Evolutionary conservation across 2,329 filamentous ascomycete genomes (phyloP).

Genomic region (Talaromyces sp.): DNA sequence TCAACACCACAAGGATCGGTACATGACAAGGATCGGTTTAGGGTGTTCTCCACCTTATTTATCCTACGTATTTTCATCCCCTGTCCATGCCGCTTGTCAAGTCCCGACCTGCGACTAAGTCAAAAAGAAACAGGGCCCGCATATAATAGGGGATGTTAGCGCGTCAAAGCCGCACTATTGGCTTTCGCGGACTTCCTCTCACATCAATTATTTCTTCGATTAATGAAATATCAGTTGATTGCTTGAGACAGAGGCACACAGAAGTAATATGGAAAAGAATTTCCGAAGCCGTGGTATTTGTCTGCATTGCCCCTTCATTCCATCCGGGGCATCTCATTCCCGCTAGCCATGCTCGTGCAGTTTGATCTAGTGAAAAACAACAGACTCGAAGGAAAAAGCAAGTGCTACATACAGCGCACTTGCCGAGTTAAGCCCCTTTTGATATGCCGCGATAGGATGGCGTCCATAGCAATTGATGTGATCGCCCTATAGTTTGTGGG

Average conservation of each 20-base stretch:
- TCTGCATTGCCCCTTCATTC: background rate
- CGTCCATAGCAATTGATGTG: background rate
- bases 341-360: background rate
- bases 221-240: background rate
- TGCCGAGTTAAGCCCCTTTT: background rate
- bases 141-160: background rate
- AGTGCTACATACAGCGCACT: background rate
- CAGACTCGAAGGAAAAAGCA: background rate
- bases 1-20: too few species aligned
- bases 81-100: background rate
- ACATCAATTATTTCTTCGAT: too few species aligned
- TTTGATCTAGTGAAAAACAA: background rate
- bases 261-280: background rate
- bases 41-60: background rate
- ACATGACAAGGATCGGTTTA: background rate
- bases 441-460: background rate
- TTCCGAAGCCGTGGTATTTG: background rate
- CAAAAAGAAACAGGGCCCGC: background rate
- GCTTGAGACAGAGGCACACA: background rate
- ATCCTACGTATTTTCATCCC: background rate
- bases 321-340: background rate
- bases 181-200: background rate
- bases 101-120: background rate
- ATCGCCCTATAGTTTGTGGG: background rate
- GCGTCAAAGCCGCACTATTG: background rate